Percentiles rank a stretch among this genome's conserved stretches.
phyloP scores from a whole-genome alignment of 306 rosid genomes.

The Lupinus albus region DNA sequence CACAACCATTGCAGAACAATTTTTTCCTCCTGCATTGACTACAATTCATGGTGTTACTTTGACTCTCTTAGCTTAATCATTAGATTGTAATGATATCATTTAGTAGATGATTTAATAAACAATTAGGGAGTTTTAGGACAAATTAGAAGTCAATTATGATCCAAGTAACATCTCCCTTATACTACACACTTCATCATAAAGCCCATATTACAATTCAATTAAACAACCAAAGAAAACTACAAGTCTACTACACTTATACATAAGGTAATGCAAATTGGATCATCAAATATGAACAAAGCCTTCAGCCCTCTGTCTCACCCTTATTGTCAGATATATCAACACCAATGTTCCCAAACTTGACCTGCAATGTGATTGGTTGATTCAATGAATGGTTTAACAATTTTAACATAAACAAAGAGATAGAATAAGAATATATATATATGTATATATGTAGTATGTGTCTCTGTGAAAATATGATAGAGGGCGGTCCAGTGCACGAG shows the following conservation, averaged over 20 bases:
- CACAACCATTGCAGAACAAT: background rate
- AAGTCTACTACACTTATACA: slow-evolving; percentile 36
- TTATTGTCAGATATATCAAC: slow-evolving; percentile 81
- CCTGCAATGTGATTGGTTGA: slow-evolving; percentile 49
- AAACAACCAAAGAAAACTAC: slow-evolving; percentile 25
- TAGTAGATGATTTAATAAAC: slow-evolving; percentile 15
- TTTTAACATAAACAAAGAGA: too few relatives aligned
- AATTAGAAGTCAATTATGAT: slow-evolving; percentile 29
- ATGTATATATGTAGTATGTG: too few relatives aligned
- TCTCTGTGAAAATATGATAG: too few relatives aligned
- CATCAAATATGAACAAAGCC: slow-evolving; percentile 51
- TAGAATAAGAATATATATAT: too few relatives aligned
- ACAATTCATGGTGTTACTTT: slow-evolving; percentile 2
- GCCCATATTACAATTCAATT: slow-evolving; percentile 39
- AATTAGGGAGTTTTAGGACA: slow-evolving; percentile 30
- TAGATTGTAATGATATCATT: slow-evolving; percentile 18
- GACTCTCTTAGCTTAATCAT: background rate
- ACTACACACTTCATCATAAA: slow-evolving; percentile 2
- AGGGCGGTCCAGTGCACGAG: too few relatives aligned
- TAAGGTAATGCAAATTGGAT: slow-evolving; percentile 21
- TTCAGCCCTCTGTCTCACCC: slow-evolving; percentile 67
- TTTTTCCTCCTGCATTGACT: background rate
- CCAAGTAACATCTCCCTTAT: slow-evolving; percentile 33
- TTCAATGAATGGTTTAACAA: slow-evolving; percentile 30
- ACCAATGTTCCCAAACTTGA: slow-evolving; percentile 91